These are phyloP conservation scores for Pichia cabralensis DNA, from an alignment of 805 yeast genomes.

Conservation along the genomic window DNA sequence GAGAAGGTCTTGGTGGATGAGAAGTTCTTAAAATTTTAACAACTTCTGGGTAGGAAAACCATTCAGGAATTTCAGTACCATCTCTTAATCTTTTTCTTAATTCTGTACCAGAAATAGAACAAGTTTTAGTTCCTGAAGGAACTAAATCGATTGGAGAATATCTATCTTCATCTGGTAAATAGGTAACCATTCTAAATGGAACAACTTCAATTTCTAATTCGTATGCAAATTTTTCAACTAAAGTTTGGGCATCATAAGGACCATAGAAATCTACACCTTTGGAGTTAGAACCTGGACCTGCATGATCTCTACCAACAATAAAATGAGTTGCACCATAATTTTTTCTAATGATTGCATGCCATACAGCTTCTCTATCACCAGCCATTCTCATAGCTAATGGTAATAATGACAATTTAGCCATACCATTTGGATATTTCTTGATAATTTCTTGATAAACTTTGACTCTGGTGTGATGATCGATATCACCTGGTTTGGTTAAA, in stretches of 20 bases:
- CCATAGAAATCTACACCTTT: slow-evolving; percentile 92
- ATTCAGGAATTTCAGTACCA: slow-evolving; percentile 84
- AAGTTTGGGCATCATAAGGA: slow-evolving; percentile 91
- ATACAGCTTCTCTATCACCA: slow-evolving; percentile 95
- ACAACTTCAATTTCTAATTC: slow-evolving; percentile 87
- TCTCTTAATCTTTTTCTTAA: slow-evolving; percentile 77
- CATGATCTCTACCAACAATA: slow-evolving; percentile 97
- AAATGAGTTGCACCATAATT: slow-evolving; percentile 96
- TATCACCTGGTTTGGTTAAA: slow-evolving; percentile 93
- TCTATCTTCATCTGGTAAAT: slow-evolving; percentile 89
- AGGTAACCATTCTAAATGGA: slow-evolving; percentile 95
- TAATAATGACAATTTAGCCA: slow-evolving; percentile 78
- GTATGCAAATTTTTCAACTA: slow-evolving; percentile 63
- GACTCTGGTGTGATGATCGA: slow-evolving; percentile 95
- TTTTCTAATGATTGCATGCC: slow-evolving; percentile 96
- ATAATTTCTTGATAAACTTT: slow-evolving; percentile 88
- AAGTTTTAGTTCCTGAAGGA: slow-evolving; percentile 66
- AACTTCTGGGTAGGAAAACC: slow-evolving; percentile 97
- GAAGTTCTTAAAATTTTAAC: slow-evolving; percentile 83
- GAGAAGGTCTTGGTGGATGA: slow-evolving; percentile 83
- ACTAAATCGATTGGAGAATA: slow-evolving; percentile 93
- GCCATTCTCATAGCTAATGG: slow-evolving; percentile 99
- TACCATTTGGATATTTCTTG: slow-evolving; percentile 88
- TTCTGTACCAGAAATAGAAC: slow-evolving; percentile 87
- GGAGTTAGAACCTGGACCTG: slow-evolving; percentile 88